Evolutionary conservation across 495 filamentous ascomycete genomes (phyloP).

Genomic region (Filosporella fistucella): DNA sequence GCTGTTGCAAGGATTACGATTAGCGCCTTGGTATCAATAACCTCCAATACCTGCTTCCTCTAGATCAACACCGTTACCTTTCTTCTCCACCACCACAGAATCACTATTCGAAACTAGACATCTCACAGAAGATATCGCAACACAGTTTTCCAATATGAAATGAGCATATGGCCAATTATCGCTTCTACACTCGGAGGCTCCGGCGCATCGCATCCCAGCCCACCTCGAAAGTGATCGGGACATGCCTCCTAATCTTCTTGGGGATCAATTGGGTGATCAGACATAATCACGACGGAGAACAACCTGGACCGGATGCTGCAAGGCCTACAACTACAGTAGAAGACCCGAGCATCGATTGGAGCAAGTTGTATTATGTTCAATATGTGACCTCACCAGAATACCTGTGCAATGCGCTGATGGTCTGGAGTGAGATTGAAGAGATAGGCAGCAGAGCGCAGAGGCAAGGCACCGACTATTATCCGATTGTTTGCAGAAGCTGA

Average conservation of each 20-base stretch:
- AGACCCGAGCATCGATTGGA: slow-evolving; percentile 34
- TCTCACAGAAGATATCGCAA: not conserved
- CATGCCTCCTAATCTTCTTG: slow-evolving; percentile 6
- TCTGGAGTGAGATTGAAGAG: slow-evolving; percentile 51
- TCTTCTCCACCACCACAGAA: not conserved
- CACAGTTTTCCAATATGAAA: not conserved
- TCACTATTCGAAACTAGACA: not conserved
- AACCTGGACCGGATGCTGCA: not conserved
- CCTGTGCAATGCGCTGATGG: slow-evolving; percentile 62
- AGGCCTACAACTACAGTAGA: slow-evolving; percentile 8
- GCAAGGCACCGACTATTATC: slow-evolving; percentile 17
- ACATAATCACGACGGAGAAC: slow-evolving; percentile 15
- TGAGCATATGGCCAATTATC: slow-evolving; percentile 14
- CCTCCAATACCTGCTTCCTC: not conserved
- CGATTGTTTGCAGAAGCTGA: not conserved
- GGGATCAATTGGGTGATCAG: slow-evolving; percentile 10
- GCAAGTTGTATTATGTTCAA: slow-evolving; percentile 51
- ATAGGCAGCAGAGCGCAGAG: slow-evolving; percentile 51
- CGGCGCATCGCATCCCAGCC: slow-evolving; percentile 7
- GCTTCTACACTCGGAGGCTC: slow-evolving; percentile 9
- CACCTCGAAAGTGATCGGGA: slow-evolving; percentile 5
- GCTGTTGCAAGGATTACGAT: no score
- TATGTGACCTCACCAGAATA: slow-evolving; percentile 56
- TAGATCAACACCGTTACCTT: not conserved
- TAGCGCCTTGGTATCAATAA: no score